A percentile compares a stretch with the other conserved stretches of the same genome.
Evolutionary conservation across 768 basidiomycete genomes (phyloP).

Genomic region (Clitopilus hobsonii): DNA sequence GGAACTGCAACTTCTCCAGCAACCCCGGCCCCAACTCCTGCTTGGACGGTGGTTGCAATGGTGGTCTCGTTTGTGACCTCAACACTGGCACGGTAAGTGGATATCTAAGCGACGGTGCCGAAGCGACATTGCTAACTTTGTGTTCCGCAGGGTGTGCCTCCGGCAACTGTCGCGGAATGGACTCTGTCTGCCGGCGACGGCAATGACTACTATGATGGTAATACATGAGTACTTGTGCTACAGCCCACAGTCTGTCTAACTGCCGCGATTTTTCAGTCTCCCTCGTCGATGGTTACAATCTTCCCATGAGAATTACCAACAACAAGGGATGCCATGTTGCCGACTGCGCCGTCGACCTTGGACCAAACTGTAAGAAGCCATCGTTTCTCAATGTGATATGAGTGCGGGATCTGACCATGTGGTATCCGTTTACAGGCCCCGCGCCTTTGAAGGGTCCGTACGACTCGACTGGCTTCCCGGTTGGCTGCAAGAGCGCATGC

Average conservation of each 20-base stretch:
- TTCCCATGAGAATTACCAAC: conserved; percentile 50
- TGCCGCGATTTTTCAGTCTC: conserved; percentile 35
- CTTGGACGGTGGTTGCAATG: conserved; percentile 62
- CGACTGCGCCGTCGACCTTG: conserved; percentile 50
- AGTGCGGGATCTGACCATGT: background rate
- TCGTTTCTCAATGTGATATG: background rate
- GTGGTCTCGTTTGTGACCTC: conserved; percentile 55
- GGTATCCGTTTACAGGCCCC: conserved; percentile 26
- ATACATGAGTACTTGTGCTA: conserved; percentile 3
- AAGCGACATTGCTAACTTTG: background rate
- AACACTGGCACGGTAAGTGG: conserved; percentile 41
- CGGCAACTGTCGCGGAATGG: conserved; percentile 66
- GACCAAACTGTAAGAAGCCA: conserved; percentile 37
- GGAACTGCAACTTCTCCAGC: conserved; percentile 55
- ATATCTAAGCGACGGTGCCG: background rate
- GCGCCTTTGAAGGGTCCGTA: conserved; percentile 39
- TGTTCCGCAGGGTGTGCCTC: conserved; percentile 49
- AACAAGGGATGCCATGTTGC: conserved; percentile 42
- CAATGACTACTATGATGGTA: conserved; percentile 59
- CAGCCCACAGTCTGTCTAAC: too few species aligned
- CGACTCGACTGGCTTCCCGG: conserved; percentile 39
- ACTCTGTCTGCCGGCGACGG: conserved; percentile 43
- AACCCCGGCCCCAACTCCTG: conserved; percentile 58
- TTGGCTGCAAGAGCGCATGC: conserved; percentile 54
- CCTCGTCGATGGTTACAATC: conserved; percentile 55